Conservation (phyloP, 2,329 filamentous ascomycete genomes). For the Aureobasidium sp. region DNA sequence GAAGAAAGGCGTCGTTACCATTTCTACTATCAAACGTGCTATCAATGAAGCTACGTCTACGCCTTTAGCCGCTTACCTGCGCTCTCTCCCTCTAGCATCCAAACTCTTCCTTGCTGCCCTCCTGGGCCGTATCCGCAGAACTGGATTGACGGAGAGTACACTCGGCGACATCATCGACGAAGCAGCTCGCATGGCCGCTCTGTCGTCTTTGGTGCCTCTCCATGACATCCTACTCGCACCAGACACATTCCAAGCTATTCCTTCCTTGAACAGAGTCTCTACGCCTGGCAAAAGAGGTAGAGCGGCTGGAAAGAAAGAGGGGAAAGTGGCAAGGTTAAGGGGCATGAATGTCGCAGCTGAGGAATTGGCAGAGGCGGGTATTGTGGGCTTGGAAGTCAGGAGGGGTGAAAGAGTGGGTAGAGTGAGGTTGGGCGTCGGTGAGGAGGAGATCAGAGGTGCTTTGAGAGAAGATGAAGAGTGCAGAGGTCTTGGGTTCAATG, state of each 20-base stretch:
- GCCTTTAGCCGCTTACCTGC: conserved; percentile 82
- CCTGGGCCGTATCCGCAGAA: conserved; percentile 69
- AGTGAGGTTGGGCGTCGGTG: conserved; percentile 75
- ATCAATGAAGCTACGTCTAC: conserved; percentile 94
- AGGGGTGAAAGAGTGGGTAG: conserved; percentile 81
- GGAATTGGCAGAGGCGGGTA: conserved; percentile 78
- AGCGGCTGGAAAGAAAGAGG: conserved; percentile 27
- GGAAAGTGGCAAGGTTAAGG: conserved; percentile 42
- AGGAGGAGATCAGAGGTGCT: conserved; percentile 85
- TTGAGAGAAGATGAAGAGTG: conserved; percentile 84
- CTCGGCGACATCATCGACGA: conserved; percentile 88
- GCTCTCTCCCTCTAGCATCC: conserved; percentile 69
- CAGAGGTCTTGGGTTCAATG: conserved; percentile 62
- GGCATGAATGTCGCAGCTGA: conserved; percentile 67
- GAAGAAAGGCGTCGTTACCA: conserved; percentile 63
- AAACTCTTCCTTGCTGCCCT: conserved; percentile 84
- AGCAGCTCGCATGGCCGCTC: conserved; percentile 59
- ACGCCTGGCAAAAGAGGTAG: conserved; percentile 29
- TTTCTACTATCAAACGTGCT: conserved; percentile 85
- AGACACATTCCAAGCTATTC: conserved; percentile 30
- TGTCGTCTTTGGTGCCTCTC: conserved; percentile 55
- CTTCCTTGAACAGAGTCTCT: conserved; percentile 13
- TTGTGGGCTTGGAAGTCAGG: conserved; percentile 72
- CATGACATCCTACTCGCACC: conserved; percentile 52
- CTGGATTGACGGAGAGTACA: conserved; percentile 78